These are phyloP conservation scores for Globisporangium iwayamae DNA, from an alignment of 352 stramenopile species.

Conservation along the genomic window DNA sequence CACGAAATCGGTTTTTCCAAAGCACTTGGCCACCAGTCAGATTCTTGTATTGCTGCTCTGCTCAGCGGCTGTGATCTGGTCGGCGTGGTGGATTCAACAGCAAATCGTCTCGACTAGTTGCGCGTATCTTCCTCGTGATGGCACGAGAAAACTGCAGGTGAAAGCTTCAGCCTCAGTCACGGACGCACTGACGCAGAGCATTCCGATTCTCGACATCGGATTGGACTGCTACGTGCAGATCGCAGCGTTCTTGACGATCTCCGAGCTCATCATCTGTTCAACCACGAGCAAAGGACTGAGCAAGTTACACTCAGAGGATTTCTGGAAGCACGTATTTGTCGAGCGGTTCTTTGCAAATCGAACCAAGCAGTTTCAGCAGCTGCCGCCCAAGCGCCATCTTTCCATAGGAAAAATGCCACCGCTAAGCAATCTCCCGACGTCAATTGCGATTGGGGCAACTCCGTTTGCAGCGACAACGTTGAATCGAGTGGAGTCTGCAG, in stretches of 20 bases:
- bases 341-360: slow-evolving; percentile 7
- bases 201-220: slow-evolving; percentile 17
- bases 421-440: neutral
- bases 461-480: slow-evolving; percentile 19
- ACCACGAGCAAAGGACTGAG: slow-evolving; percentile 21
- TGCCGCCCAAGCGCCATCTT: neutral
- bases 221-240: slow-evolving; percentile 33
- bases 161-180: neutral
- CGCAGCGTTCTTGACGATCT: slow-evolving; percentile 28
- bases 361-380: neutral
- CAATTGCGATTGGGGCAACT: slow-evolving; percentile 4
- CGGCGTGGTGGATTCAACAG: slow-evolving; percentile 42
- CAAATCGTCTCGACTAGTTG: slow-evolving; percentile 28
- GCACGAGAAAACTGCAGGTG: neutral
- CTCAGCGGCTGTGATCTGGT: slow-evolving; percentile 31
- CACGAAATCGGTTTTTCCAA: slow-evolving; percentile 23
- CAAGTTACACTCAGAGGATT: slow-evolving; percentile 18
- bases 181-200: neutral
- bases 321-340: slow-evolving; percentile 33
- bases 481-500: slow-evolving; percentile 19
- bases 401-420: neutral
- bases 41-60: slow-evolving; percentile 29
- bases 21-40: slow-evolving; percentile 28
- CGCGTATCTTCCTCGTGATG: neutral
- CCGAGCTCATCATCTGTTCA: slow-evolving; percentile 30